Evolutionary conservation across 208 protist species (phyloP).

Genomic region (Wallacemonas sp.): DNA sequence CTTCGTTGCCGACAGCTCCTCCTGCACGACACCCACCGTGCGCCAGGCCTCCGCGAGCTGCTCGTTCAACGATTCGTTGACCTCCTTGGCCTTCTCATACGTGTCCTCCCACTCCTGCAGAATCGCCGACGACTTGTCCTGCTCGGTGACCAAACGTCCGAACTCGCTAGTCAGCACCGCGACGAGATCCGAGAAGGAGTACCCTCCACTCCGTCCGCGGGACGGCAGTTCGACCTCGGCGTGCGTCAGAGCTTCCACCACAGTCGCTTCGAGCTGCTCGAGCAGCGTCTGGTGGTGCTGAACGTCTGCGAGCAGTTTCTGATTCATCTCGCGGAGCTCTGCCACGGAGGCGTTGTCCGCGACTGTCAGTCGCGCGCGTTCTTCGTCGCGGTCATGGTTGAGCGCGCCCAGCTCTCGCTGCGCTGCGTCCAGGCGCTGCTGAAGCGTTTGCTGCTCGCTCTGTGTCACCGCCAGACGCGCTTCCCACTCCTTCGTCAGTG

Average conservation of each 20-base stretch:
- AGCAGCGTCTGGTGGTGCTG: background rate
- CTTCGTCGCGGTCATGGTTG: background rate
- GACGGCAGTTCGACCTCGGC: slow-evolving; percentile 18
- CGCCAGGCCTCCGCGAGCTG: slow-evolving; percentile 66
- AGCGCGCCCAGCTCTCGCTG: background rate
- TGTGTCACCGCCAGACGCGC: background rate
- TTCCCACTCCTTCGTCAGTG: slow-evolving; percentile 6
- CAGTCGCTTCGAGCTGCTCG: slow-evolving; percentile 17
- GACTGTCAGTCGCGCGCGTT: background rate
- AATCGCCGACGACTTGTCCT: slow-evolving; percentile 18
- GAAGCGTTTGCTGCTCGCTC: background rate
- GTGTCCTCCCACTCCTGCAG: slow-evolving; percentile 80
- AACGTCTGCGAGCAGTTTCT: background rate
- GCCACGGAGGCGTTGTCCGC: slow-evolving; percentile 4
- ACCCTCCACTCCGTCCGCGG: slow-evolving; percentile 3
- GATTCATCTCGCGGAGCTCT: slow-evolving; percentile 3
- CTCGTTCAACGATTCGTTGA: slow-evolving; percentile 66
- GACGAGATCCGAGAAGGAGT: slow-evolving; percentile 34
- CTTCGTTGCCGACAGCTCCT: slow-evolving; percentile 53
- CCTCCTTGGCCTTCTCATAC: slow-evolving; percentile 69
- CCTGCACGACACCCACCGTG: slow-evolving; percentile 45
- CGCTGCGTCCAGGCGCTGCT: background rate
- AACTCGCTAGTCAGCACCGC: slow-evolving; percentile 44
- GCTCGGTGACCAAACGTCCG: slow-evolving; percentile 4
- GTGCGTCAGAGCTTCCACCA: slow-evolving; percentile 24